Evolutionary conservation across 352 stramenopile species (phyloP).

Genomic region (Phytophthora meadii): DNA sequence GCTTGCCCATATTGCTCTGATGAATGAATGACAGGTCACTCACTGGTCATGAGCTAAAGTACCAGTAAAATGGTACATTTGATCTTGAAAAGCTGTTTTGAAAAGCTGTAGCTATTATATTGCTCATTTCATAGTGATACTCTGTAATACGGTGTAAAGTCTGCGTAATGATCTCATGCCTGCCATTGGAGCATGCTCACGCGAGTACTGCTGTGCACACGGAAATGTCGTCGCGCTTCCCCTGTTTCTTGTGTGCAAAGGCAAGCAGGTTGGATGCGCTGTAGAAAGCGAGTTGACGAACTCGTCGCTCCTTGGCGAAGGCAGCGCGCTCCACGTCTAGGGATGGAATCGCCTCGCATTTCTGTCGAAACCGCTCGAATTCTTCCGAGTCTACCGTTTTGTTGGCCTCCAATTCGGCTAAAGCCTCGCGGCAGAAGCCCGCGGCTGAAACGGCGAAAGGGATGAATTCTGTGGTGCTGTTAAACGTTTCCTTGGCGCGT

Average conservation of each 20-base stretch:
- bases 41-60: slow-evolving; percentile 24
- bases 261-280: slow-evolving; percentile 88
- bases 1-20: slow-evolving; percentile 51
- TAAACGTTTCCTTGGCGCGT: slow-evolving; percentile 75
- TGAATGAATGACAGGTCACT: slow-evolving; percentile 8
- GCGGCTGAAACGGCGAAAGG: slow-evolving; percentile 87
- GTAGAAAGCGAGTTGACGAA: slow-evolving; percentile 89
- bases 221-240: slow-evolving; percentile 89
- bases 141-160: slow-evolving; percentile 6
- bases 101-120: slow-evolving; percentile 26
- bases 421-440: slow-evolving; percentile 78
- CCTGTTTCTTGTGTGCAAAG: slow-evolving; percentile 89
- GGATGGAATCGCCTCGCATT: slow-evolving; percentile 79
- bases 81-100: neutral
- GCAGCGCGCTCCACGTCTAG: slow-evolving; percentile 61
- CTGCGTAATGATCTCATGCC: slow-evolving; percentile 22
- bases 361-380: slow-evolving; percentile 71
- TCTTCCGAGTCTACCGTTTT: slow-evolving; percentile 67
- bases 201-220: slow-evolving; percentile 86
- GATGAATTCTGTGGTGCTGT: slow-evolving; percentile 71
- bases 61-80: slow-evolving; percentile 10
- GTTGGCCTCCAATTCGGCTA: slow-evolving; percentile 81
- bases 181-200: slow-evolving; percentile 43
- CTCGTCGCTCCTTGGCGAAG: slow-evolving; percentile 86
- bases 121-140: slow-evolving; percentile 41